Evolutionary conservation across 140 eudicot genomes (phyloP), one percentile per base, ranked within the genome.

Genomic region (Anethum foeniculum): DNA sequence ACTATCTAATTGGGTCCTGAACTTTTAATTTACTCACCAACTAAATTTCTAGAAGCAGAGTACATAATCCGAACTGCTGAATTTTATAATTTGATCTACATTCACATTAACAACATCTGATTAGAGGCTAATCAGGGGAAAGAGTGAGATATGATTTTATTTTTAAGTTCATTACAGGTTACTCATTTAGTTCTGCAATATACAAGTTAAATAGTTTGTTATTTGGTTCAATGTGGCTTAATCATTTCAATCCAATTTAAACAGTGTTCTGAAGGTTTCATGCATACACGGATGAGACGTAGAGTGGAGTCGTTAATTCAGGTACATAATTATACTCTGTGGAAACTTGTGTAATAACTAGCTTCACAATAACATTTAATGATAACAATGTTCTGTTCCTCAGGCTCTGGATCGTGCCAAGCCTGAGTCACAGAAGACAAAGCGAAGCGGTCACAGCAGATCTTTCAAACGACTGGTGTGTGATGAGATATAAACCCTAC

Each of bases 241-340:
- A 13, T n/a, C n/a, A 25, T 23, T 46, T 67, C 28, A 28, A 51
- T 83, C 7, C 75, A 74, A 78, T 82, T 82, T 72, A 71, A 62
- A 83, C 94, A 94, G 98, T 94, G 97, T 77, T 94, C 98, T 1
- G 98, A 94, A 85, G 97, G 98, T 71, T 94, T 94, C 86, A 94
- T 92, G 97, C 98, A 94, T 77, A 92, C 98, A 71, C 90, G 98
- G 56, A 94, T 94, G 98, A 92, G 97, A 81, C 93, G 98, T 32
- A 91, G 97, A 38, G 98, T 94, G 68, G 98, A 94, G 85, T 92
- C 98, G 54, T 78, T 94, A 83, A 94, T 94, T 81, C 92, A 90
- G 97, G 98, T 92, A 81, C 43, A 80, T 48, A 46, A 27, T 64
- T 58, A 1, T 4, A n/a, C 30, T 76, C 16, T 8, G 18, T 46